Evolutionary conservation across 371 early-diverging fungal genomes (phyloP), one percentile per base, ranked within the genome.

Genomic region (Batrachochytrium dendrobatidis): DNA sequence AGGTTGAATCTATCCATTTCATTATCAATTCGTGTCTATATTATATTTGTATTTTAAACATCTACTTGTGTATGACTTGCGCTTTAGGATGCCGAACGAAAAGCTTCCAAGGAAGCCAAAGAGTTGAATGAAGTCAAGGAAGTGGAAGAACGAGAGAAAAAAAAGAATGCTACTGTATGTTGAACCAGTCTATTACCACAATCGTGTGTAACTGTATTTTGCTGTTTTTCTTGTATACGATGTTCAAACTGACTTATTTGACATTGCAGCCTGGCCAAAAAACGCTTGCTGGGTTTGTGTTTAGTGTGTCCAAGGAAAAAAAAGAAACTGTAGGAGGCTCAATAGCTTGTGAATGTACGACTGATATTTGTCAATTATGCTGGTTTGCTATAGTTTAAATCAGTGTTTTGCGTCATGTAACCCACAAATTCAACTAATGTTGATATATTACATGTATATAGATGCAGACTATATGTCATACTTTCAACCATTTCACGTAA

Each of bases 401-500:
- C n/a, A n/a, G n/a, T n/a, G n/a, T n/a, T n/a, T n/a, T n/a, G n/a
- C n/a, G n/a, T n/a, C n/a, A n/a, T n/a, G n/a, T n/a, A n/a, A n/a
- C n/a, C n/a, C n/a, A n/a, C n/a, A n/a, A n/a, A n/a, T n/a, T n/a
- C n/a, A n/a, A n/a, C n/a, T n/a, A n/a, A n/a, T n/a, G n/a, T n/a
- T n/a, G n/a, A n/a, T n/a, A n/a, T n/a, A n/a, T n/a, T n/a, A n/a
- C n/a, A n/a, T n/a, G n/a, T n/a, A n/a, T n/a, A n/a, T n/a, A n/a
- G n/a, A n/a, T n/a, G 55, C 62, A 33, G 62, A 61, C 52, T 76
- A 71, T 48, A 55, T 63, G 29, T 67, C 74, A 1, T 63, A 75
- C 3, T 90, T 90, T 61, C 81, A 81, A 1, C 83, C 85, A 17
- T 88, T 88, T 62, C 80, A 84, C 64, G 71, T 83, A 39, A 83